phyloP scores from a whole-genome alignment of 2,329 filamentous ascomycete genomes.

The Neofusicoccum laricinum region DNA sequence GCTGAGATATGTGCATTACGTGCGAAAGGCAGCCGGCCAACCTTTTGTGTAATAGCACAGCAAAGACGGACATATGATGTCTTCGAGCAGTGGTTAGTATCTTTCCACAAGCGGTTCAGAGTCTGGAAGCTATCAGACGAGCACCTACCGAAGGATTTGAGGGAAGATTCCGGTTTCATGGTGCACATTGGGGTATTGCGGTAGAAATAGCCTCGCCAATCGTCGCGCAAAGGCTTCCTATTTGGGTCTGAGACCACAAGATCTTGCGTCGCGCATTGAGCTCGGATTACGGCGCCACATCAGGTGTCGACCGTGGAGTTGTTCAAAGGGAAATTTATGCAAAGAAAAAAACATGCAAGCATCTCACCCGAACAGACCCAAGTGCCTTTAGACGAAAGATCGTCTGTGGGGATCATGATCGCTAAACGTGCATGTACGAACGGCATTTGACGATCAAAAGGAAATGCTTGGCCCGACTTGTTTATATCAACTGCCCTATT shows the following conservation, averaged over 20 bases:
- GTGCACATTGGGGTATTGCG: conserved; percentile 65
- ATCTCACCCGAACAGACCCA: not conserved
- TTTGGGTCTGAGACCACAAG: not conserved
- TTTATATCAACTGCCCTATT: not conserved
- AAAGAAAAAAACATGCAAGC: not conserved
- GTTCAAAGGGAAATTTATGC: not conserved
- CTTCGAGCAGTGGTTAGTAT: conserved; percentile 75
- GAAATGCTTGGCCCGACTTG: not conserved
- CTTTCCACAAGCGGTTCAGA: conserved; percentile 64
- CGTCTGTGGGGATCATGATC: conserved; percentile 5
- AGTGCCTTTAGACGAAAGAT: not conserved
- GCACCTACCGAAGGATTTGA: conserved; percentile 58
- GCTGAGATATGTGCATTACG: conserved; percentile 68
- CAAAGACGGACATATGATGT: conserved; percentile 83
- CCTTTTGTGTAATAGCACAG: conserved; percentile 80
- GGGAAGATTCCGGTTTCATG: conserved; percentile 69
- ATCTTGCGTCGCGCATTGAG: not conserved
- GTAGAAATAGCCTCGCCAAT: not conserved
- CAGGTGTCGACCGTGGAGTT: not conserved
- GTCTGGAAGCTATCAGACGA: conserved; percentile 74
- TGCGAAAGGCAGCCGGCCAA: conserved; percentile 42
- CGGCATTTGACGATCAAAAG: not conserved
- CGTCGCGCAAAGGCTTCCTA: not conserved
- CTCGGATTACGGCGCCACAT: not conserved
- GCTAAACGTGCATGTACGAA: not conserved